phyloP scores from a whole-genome alignment of 2,329 filamentous ascomycete species.

The Thelonectria rubi region DNA sequence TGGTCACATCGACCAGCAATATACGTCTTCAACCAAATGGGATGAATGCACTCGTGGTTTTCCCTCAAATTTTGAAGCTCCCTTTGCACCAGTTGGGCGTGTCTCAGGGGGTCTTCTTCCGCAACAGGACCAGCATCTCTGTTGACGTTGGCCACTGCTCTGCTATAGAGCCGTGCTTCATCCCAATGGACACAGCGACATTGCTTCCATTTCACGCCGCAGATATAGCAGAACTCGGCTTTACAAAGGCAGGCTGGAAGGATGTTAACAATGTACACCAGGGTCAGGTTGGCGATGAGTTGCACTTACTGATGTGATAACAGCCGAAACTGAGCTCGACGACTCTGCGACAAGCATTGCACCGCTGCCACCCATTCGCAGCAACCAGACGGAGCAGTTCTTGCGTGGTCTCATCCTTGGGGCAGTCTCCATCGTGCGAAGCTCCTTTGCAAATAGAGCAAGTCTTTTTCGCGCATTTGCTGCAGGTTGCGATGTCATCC shows the following conservation, averaged over 20 bases:
- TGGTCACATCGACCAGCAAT: slow-evolving; percentile 53
- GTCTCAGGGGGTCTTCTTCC: neutral
- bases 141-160: slow-evolving; percentile 48
- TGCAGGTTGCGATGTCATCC: slow-evolving; percentile 52
- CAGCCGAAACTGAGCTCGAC: slow-evolving; percentile 63
- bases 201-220: slow-evolving; percentile 53
- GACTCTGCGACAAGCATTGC: slow-evolving; percentile 54
- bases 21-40: slow-evolving; percentile 46
- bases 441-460: slow-evolving; percentile 61
- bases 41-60: slow-evolving; percentile 53
- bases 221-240: slow-evolving; percentile 59
- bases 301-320: slow-evolving; percentile 64
- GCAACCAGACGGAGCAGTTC: slow-evolving; percentile 52
- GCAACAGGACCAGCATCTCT: slow-evolving; percentile 20
- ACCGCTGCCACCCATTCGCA: slow-evolving; percentile 61
- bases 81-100: neutral
- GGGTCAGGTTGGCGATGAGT: too few relatives aligned
- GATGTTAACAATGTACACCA: neutral
- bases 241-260: slow-evolving; percentile 55
- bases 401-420: slow-evolving; percentile 52
- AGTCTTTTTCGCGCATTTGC: slow-evolving; percentile 53
- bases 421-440: slow-evolving; percentile 58
- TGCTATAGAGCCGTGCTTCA: slow-evolving; percentile 45
- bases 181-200: slow-evolving; percentile 51
- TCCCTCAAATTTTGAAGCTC: slow-evolving; percentile 19